Percentiles rank a stretch among this genome's conserved stretches.
Evolutionary conservation across 2,329 filamentous ascomycete species (phyloP).

Genomic region (Zymoseptoria passerinii): DNA sequence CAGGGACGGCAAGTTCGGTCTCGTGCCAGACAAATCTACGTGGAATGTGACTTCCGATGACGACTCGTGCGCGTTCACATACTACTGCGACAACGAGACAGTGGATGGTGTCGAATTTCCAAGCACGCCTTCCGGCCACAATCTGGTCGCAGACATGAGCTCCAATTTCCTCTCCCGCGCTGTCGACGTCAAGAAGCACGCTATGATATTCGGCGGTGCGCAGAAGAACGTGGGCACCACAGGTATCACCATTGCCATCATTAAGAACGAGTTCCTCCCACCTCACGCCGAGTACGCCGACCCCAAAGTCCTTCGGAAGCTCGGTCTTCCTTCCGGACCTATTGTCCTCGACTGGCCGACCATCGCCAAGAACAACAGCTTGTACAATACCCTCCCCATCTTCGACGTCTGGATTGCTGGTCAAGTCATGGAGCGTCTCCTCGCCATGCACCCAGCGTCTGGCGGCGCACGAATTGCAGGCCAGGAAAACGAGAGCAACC

Average conservation of each 20-base stretch:
- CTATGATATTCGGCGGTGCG: slow-evolving; percentile 78
- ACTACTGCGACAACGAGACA: slow-evolving; percentile 91
- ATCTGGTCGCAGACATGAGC: slow-evolving; percentile 87
- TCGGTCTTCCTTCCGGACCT: slow-evolving; percentile 70
- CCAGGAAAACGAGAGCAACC: slow-evolving; percentile 63
- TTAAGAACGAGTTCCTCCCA: slow-evolving; percentile 72
- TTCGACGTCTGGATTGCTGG: slow-evolving; percentile 89
- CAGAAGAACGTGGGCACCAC: slow-evolving; percentile 90
- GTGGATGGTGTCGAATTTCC: slow-evolving; percentile 91
- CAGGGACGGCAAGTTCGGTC: slow-evolving; percentile 69
- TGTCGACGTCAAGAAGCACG: slow-evolving; percentile 71
- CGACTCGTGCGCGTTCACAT: slow-evolving; percentile 60
- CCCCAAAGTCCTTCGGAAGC: slow-evolving; percentile 59
- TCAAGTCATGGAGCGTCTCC: slow-evolving; percentile 72
- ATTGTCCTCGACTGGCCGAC: slow-evolving; percentile 75
- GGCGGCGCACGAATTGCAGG: slow-evolving; percentile 59
- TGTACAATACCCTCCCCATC: slow-evolving; percentile 94
- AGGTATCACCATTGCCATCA: slow-evolving; percentile 76
- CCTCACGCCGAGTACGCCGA: slow-evolving; percentile 58
- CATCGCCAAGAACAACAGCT: slow-evolving; percentile 83
- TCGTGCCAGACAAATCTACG: slow-evolving; percentile 65
- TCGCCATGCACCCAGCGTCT: slow-evolving; percentile 45
- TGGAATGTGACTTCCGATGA: slow-evolving; percentile 64
- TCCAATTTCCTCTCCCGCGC: slow-evolving; percentile 83
- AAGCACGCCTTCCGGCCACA: slow-evolving; percentile 55